Evolutionary conservation across 495 filamentous ascomycete genomes (phyloP), one percentile per base, ranked within the genome.

Genomic region (Hyaloscypha hepaticicola): DNA sequence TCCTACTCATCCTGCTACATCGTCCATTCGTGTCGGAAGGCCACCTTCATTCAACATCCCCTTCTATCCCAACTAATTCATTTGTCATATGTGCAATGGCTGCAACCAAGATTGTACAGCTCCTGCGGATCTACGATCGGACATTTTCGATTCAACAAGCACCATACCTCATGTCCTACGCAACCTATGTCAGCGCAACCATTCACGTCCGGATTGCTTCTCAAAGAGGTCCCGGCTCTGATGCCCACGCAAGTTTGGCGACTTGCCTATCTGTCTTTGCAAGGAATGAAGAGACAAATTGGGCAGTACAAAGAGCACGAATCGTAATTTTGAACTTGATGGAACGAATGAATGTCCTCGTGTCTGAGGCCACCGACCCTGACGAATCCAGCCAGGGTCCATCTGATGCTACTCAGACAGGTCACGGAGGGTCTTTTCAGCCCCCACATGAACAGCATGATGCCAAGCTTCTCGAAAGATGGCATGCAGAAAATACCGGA

Each of bases 151-250:
- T 77, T 12, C 49, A 62, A 45, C 51, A 65, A 7, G 73, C 73
- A 0, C 76, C 77, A 5, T 78, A 77, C 64, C 63, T 78, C 16
- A 73, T 78, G 2, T 76, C 74, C 22, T 78, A 78, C 63, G 75
- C 77, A 1, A 77, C 75, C 1, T 79, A 78, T 58, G 73, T 76
- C 11, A 70, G 68, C 19, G 76, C 70, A 12, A 79, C 74, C 0
- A 76, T 79, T 22, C 71, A 70, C 34, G 75, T 77, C 19, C 72
- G 76, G 22, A 73, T 77, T 7, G 75, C 73, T 1, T 73, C 77
- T 3, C 75, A 78, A 49, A 66, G 66, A 19, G 66, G 67, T 49
- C 69, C 59, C 0, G 72, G 70, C 3, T 75, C 72, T 50, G 67
- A 69, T 11, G 38, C 38, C 9, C 38, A 45, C 16, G 19, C 38